These are phyloP conservation scores for Nothophytophthora sp. DNA, from an alignment of 352 stramenopile genomes.

Conservation along the genomic window DNA sequence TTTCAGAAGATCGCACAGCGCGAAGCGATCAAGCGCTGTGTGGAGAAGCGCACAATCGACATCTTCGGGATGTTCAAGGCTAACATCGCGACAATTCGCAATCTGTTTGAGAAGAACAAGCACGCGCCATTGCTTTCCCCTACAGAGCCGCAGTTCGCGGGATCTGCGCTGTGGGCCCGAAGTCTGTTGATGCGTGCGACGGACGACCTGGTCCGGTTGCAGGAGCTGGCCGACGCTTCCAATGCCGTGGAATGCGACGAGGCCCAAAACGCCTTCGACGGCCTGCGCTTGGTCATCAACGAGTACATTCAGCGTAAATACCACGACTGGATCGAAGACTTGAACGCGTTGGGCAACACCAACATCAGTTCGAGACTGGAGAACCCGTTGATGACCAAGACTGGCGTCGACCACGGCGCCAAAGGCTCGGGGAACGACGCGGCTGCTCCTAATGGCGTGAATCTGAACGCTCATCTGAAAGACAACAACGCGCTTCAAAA, in stretches of 20 bases:
- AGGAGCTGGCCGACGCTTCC: constrained; percentile 69
- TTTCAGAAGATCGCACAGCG: constrained; percentile 94
- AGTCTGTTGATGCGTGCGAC: constrained; percentile 82
- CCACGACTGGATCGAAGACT: constrained; percentile 89
- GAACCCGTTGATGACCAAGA: constrained; percentile 88
- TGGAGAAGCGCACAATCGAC: constrained; percentile 94
- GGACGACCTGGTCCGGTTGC: constrained; percentile 72
- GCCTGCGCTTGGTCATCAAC: constrained; percentile 80
- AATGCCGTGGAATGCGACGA: constrained; percentile 82
- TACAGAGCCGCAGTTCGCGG: constrained; percentile 93
- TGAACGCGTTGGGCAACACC: constrained; percentile 75
- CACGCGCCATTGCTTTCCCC: constrained; percentile 75
- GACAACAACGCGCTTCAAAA: constrained; percentile 74
- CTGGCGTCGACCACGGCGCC: constrained; percentile 20
- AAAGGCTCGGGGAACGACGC: constrained; percentile 19
- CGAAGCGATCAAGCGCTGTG: constrained; percentile 92
- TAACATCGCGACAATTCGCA: constrained; percentile 74
- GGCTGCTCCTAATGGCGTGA: too few relatives aligned
- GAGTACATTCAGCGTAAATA: constrained; percentile 92
- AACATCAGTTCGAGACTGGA: constrained; percentile 84
- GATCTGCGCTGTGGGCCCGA: constrained; percentile 91
- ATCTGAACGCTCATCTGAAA: constrained; percentile 35
- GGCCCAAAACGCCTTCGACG: constrained; percentile 72
- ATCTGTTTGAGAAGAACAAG: constrained; percentile 94
- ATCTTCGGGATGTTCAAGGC: constrained; percentile 91